phyloP scores from a whole-genome alignment of 257 asterid genomes.

The Gardenia jasminoides region DNA sequence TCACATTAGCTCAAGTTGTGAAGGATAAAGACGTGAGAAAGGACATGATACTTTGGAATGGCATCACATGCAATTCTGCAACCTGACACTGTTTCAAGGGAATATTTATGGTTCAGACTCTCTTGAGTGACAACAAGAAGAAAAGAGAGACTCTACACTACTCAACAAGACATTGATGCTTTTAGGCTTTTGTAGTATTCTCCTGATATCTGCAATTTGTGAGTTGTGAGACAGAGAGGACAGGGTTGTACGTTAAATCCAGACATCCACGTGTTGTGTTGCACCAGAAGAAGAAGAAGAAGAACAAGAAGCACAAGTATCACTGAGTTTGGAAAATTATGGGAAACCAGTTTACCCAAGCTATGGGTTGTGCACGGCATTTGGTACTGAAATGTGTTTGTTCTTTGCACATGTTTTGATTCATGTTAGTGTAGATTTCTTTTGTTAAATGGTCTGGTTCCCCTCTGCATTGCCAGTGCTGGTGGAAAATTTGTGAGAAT shows the following conservation, averaged over 20 bases:
- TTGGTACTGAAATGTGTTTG: neutral
- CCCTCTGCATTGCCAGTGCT: no score
- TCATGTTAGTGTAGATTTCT: no score
- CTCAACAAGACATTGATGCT: neutral
- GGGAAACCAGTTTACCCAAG: neutral
- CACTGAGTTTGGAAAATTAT: neutral
- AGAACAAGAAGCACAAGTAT: neutral
- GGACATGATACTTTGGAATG: neutral
- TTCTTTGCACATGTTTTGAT: no score
- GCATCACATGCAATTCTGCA: constrained; percentile 8
- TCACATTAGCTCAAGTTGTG: neutral
- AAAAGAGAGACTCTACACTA: neutral
- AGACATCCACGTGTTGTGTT: neutral
- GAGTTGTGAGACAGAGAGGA: neutral
- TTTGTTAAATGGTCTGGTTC: no score
- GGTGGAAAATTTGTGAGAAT: no score
- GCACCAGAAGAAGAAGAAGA: neutral
- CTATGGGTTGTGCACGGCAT: neutral
- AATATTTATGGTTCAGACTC: neutral
- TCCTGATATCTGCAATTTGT: neutral
- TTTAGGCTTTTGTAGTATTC: neutral
- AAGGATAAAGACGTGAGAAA: neutral
- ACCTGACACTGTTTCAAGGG: neutral
- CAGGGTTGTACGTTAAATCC: neutral
- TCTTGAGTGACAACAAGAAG: neutral